A percentile compares a stretch with the other conserved stretches of the same genome.
phyloP scores from a whole-genome alignment of 345 rosid species.

The Capsella bursapastoris region DNA sequence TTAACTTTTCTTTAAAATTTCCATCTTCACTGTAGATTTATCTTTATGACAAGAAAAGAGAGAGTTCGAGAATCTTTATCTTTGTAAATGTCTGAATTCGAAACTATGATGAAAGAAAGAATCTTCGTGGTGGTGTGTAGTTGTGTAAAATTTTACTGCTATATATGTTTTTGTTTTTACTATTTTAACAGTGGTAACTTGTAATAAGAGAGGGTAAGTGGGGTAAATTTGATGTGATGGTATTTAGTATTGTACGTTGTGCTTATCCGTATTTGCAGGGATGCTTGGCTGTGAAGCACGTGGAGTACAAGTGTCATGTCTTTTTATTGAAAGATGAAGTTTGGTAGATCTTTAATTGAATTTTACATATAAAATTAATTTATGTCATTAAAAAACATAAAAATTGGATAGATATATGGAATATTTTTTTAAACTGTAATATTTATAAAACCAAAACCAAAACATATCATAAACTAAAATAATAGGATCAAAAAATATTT shows the following conservation, averaged over 20 bases:
- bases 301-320: conserved; percentile 31
- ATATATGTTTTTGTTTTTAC: not conserved
- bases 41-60: not conserved
- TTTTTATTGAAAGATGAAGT: not conserved
- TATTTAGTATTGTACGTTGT: conserved; percentile 9
- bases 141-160: too few species aligned
- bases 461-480: too few species aligned
- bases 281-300: conserved; percentile 49
- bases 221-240: conserved; percentile 1
- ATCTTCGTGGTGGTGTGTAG: too few species aligned
- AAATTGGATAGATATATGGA: too few species aligned
- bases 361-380: too few species aligned
- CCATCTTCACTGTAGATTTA: conserved; percentile 44
- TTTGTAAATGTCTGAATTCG: not conserved
- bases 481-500: too few species aligned
- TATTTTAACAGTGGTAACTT: not conserved
- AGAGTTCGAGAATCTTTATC: conserved; percentile 1
- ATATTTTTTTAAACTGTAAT: too few species aligned
- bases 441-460: too few species aligned
- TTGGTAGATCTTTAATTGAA: too few species aligned
- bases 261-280: conserved; percentile 44
- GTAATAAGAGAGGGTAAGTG: conserved; percentile 21
- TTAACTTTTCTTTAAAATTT: not conserved
- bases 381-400: too few species aligned
- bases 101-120: too few species aligned